Evolutionary conservation across 148 eudicot genomes (phyloP).

Genomic region (Heliosperma pusillum): DNA sequence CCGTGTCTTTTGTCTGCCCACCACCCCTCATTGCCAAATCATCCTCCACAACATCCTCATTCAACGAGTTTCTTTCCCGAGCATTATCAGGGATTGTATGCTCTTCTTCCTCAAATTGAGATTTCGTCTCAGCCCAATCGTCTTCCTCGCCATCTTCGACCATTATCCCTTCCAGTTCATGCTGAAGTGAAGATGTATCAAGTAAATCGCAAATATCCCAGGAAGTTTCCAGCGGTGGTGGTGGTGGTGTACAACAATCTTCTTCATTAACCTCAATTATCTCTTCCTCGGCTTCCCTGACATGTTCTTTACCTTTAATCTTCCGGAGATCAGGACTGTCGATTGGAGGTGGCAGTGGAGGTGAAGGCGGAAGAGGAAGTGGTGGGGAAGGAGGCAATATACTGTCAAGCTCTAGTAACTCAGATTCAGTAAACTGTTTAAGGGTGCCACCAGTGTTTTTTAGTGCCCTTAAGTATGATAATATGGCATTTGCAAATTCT

Average conservation of each 20-base stretch:
- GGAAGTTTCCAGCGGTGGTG: constrained; percentile 42
- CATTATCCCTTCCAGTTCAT: constrained; percentile 26
- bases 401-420: constrained; percentile 54
- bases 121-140: constrained; percentile 66
- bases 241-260: constrained; percentile 43
- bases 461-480: constrained; percentile 62
- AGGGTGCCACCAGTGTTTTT: constrained; percentile 79
- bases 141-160: constrained; percentile 58
- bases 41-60: constrained; percentile 39
- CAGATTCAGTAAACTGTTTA: constrained; percentile 70
- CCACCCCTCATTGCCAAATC: constrained; percentile 42
- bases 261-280: constrained; percentile 44
- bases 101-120: constrained; percentile 62
- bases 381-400: constrained; percentile 58
- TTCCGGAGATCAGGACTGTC: constrained; percentile 54
- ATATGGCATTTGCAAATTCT: constrained; percentile 62
- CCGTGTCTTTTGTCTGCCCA: constrained; percentile 42
- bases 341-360: constrained; percentile 72
- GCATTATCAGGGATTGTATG: constrained; percentile 19
- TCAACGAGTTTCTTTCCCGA: constrained; percentile 22
- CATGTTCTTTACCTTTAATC: constrained; percentile 17
- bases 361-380: constrained; percentile 70
- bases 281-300: constrained; percentile 41
- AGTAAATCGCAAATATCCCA: constrained; percentile 54
- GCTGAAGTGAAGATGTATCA: constrained; percentile 34